These are phyloP conservation scores for Madurella mycetomatis DNA, from an alignment of 2,329 filamentous ascomycete species.

Conservation along the genomic window DNA sequence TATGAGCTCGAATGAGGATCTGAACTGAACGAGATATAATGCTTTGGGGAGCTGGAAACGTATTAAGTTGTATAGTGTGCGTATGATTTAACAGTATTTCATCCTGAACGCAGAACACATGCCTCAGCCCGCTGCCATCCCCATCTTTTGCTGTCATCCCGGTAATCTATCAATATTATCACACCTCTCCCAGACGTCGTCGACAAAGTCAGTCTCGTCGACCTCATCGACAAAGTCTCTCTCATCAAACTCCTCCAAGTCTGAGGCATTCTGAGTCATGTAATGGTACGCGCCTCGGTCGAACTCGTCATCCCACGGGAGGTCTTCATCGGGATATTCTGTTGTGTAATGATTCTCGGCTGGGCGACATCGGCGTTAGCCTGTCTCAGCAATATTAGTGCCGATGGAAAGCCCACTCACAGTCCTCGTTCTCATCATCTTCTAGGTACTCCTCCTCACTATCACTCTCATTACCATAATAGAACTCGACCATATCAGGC, in stretches of 20 bases:
- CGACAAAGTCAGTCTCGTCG: constrained; percentile 28
- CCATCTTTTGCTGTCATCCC: not conserved
- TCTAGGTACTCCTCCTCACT: constrained; percentile 55
- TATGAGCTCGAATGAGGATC: too few relatives aligned
- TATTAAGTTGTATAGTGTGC: too few relatives aligned
- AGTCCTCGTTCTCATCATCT: constrained; percentile 63
- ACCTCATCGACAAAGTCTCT: constrained; percentile 7
- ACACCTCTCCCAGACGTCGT: constrained; percentile 12
- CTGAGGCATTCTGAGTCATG: constrained; percentile 49
- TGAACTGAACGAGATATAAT: too few relatives aligned
- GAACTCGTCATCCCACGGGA: constrained; percentile 66
- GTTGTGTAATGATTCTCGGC: constrained; percentile 75
- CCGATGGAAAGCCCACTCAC: constrained; percentile 35
- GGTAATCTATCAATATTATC: not conserved
- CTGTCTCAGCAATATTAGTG: not conserved
- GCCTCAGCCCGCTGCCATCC: not conserved
- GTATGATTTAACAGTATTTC: too few relatives aligned
- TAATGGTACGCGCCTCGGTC: constrained; percentile 53
- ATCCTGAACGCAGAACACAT: not conserved
- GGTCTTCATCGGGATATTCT: constrained; percentile 77
- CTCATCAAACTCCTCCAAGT: constrained; percentile 50
- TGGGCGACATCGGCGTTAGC: constrained; percentile 28
- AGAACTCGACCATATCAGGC: constrained; percentile 52
- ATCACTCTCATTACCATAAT: constrained; percentile 58
- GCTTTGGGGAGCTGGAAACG: too few relatives aligned